A percentile compares a stretch with the other conserved stretches of the same genome.
phyloP scores from a whole-genome alignment of 2,329 filamentous ascomycete genomes.

The Xylaria sp. region DNA sequence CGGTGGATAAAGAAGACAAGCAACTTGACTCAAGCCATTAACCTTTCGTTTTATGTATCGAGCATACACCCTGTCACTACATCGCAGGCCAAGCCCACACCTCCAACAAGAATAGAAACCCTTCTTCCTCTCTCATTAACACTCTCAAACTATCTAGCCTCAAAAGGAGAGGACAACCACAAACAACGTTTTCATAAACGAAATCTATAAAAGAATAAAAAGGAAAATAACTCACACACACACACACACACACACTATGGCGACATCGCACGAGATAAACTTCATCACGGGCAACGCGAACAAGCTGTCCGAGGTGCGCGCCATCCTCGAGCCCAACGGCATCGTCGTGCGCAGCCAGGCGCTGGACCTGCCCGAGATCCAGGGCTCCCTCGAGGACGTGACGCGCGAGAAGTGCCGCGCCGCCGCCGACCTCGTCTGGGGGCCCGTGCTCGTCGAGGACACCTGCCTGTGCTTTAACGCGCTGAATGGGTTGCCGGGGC shows the following conservation, averaged over 20 bases:
- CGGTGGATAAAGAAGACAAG: neutral
- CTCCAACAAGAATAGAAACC: neutral
- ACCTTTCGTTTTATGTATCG: neutral
- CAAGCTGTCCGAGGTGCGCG: slow-evolving; percentile 89
- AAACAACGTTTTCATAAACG: neutral
- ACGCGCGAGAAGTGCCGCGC: slow-evolving; percentile 86
- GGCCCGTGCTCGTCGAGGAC: slow-evolving; percentile 92
- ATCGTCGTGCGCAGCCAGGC: slow-evolving; percentile 79
- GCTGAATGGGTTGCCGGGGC: slow-evolving; percentile 88
- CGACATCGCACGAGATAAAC: slow-evolving; percentile 66
- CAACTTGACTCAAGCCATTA: neutral
- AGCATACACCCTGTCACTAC: neutral
- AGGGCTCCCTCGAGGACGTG: slow-evolving; percentile 92
- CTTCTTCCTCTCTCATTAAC: neutral
- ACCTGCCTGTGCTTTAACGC: slow-evolving; percentile 94
- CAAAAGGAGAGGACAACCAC: neutral
- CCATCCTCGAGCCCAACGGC: slow-evolving; percentile 75
- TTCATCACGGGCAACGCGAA: slow-evolving; percentile 98
- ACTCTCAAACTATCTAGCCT: neutral
- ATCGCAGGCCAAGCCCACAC: neutral
- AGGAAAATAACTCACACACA: slow-evolving; percentile 19
- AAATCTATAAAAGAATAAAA: neutral
- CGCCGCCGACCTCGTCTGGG: slow-evolving; percentile 79
- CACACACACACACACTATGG: slow-evolving; percentile 53
- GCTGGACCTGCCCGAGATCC: slow-evolving; percentile 87